Conservation (phyloP, 2,329 filamentous ascomycete genomes). For the Scedosporium dehoogii region DNA sequence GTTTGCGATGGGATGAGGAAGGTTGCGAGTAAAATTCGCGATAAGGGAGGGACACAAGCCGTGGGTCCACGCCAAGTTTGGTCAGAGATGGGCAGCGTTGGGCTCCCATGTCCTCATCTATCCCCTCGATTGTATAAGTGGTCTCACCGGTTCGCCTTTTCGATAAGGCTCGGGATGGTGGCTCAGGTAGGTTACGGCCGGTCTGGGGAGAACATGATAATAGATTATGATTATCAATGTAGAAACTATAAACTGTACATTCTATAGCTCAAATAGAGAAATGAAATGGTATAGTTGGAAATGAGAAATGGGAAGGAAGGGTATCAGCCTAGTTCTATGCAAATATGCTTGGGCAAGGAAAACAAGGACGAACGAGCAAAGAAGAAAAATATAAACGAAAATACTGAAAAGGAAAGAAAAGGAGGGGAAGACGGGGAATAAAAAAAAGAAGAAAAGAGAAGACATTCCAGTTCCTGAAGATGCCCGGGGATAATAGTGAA, state of each 20-base stretch:
- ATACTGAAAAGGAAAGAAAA: neutral
- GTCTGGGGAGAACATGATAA: neutral
- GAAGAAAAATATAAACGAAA: neutral
- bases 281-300: neutral
- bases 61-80: neutral
- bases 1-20: neutral
- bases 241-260: neutral
- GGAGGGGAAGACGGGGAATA: neutral
- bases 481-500: neutral
- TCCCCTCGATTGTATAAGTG: neutral
- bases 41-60: neutral
- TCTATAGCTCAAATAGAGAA: conserved; percentile 14
- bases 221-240: conserved; percentile 5
- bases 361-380: neutral
- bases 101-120: too few species aligned
- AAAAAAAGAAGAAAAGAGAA: neutral
- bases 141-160: neutral
- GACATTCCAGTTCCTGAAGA: neutral
- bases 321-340: conserved; percentile 4
- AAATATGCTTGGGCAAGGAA: neutral
- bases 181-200: neutral
- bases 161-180: neutral
- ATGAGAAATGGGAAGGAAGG: neutral
- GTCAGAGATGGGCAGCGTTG: too few species aligned
- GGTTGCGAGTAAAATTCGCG: neutral